These are phyloP conservation scores for Leishmania major DNA, from an alignment of 208 protist genomes.

Conservation along the genomic window DNA sequence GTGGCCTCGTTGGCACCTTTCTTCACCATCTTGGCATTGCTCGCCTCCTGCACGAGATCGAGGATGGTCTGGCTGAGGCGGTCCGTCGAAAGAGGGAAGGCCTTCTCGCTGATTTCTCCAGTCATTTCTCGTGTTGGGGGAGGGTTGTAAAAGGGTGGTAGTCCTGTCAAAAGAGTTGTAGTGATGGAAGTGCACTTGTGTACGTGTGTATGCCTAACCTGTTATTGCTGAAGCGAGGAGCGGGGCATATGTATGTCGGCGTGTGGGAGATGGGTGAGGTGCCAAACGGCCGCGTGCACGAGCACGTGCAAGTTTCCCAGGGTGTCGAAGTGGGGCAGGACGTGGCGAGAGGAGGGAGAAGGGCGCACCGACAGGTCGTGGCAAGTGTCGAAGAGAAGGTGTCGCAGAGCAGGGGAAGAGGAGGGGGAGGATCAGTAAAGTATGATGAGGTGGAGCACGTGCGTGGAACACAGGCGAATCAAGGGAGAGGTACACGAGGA, in stretches of 20 bases:
- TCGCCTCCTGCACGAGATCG: constrained; percentile 98
- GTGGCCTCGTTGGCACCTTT: constrained; percentile 99
- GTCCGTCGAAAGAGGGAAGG: constrained; percentile 97
- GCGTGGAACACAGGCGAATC: background rate
- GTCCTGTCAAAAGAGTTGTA: background rate
- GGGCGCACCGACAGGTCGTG: background rate
- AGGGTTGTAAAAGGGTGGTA: constrained; percentile 2
- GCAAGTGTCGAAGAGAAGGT: background rate
- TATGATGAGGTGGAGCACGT: background rate
- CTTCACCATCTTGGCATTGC: constrained; percentile 98
- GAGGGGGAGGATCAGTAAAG: background rate
- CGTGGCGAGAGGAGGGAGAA: constrained; percentile 15
- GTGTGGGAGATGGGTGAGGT: background rate
- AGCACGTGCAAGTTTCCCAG: background rate
- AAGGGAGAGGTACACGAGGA: background rate
- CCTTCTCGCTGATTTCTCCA: constrained; percentile 97
- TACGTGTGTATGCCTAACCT: background rate
- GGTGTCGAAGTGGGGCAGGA: constrained; percentile 10
- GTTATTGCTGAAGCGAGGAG: background rate
- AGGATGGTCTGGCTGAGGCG: constrained; percentile 96
- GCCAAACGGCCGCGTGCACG: background rate
- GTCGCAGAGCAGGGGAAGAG: background rate
- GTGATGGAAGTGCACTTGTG: background rate
- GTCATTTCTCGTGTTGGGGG: constrained; percentile 66
- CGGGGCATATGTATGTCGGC: background rate